Percentiles rank a stretch among this genome's conserved stretches.
These are phyloP conservation scores for Scheffersomyces ergatensis DNA, from an alignment of 805 yeast genomes.

Conservation along the genomic window DNA sequence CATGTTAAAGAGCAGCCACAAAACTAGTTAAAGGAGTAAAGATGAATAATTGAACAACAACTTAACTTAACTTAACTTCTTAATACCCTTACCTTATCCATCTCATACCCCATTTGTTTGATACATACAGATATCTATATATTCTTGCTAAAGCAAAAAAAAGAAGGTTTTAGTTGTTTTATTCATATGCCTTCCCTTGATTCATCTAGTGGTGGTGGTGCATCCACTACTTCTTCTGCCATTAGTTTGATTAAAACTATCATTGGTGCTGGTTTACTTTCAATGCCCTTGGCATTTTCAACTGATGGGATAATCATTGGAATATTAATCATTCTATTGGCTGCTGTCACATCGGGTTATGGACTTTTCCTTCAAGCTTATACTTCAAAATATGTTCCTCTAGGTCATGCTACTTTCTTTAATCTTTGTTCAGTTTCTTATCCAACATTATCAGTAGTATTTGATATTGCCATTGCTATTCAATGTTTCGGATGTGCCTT, in stretches of 20 bases:
- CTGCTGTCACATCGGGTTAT: constrained; percentile 64
- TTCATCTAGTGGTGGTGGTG: too few species aligned
- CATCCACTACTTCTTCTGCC: constrained; percentile 57
- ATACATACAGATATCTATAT: too few species aligned
- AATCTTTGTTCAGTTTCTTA: constrained; percentile 63
- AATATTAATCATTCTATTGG: constrained; percentile 49
- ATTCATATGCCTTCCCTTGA: constrained; percentile 17
- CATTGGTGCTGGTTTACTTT: constrained; percentile 76
- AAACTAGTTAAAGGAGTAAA: too few species aligned
- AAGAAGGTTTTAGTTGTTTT: too few species aligned
- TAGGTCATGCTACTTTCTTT: constrained; percentile 69
- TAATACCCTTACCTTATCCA: too few species aligned
- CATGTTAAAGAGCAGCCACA: too few species aligned
- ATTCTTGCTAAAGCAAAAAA: too few species aligned
- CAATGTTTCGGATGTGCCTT: constrained; percentile 73
- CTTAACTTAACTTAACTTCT: too few species aligned
- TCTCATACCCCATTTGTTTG: too few species aligned
- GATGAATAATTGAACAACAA: too few species aligned
- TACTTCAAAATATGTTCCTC: constrained; percentile 53
- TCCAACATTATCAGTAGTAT: constrained; percentile 57
- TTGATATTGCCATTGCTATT: constrained; percentile 66
- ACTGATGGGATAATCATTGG: constrained; percentile 69
- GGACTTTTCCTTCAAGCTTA: constrained; percentile 65
- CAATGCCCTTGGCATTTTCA: constrained; percentile 70
- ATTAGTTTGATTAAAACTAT: constrained; percentile 73